These are phyloP conservation scores for Alternaria triticimaculans DNA, from an alignment of 2,329 filamentous ascomycete genomes.

Conservation along the genomic window DNA sequence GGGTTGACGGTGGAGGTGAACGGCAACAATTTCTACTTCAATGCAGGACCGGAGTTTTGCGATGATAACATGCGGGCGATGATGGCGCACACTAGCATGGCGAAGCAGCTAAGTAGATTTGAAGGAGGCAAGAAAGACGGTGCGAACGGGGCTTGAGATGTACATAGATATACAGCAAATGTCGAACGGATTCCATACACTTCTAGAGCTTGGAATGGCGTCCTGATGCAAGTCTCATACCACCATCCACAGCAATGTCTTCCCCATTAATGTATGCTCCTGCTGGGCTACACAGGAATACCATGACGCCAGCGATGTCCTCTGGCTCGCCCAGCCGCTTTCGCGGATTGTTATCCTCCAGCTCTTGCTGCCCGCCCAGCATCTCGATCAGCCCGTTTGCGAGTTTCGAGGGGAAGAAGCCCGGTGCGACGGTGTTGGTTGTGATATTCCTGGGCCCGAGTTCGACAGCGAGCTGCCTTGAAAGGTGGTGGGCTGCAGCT, in stretches of 20 bases:
- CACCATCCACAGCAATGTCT: conserved; percentile 42
- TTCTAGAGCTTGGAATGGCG: conserved; percentile 36
- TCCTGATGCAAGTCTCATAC: conserved; percentile 34
- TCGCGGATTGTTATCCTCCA: conserved; percentile 41
- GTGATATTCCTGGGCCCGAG: conserved; percentile 50
- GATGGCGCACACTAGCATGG: conserved; percentile 42
- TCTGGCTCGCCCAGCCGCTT: conserved; percentile 43
- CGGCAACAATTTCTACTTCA: conserved; percentile 36
- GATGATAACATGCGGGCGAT: conserved; percentile 38
- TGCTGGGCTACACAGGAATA: conserved; percentile 42
- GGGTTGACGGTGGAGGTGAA: conserved; percentile 40
- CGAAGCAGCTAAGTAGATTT: conserved; percentile 33
- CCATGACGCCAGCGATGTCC: conserved; percentile 49
- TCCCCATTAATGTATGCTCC: conserved; percentile 42
- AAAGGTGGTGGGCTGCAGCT: conserved; percentile 49
- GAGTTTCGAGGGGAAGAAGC: conserved; percentile 50
- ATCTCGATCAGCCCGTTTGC: conserved; percentile 48
- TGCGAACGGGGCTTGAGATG: conserved; percentile 1
- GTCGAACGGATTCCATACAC: background rate
- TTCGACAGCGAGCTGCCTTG: conserved; percentile 49
- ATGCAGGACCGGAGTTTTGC: conserved; percentile 24
- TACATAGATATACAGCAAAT: background rate
- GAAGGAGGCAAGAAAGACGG: conserved; percentile 20
- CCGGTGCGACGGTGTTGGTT: conserved; percentile 49
- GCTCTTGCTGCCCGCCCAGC: conserved; percentile 51